Base-by-base conservation (phyloP, 2,329 filamentous ascomycete species). In the Raffaelea albimanens region DNA sequence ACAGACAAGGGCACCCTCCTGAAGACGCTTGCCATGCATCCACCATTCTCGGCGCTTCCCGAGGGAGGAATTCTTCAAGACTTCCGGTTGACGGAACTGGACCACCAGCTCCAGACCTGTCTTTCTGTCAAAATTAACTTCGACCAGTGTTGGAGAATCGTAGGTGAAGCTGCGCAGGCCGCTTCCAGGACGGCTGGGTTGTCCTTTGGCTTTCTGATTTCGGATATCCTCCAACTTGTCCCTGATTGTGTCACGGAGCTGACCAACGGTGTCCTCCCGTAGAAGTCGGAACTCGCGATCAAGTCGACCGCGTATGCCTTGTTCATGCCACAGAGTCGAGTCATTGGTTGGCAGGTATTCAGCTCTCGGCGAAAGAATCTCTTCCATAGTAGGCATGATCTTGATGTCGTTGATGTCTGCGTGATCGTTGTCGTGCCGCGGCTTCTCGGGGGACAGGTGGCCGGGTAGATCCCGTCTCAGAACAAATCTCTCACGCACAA, bases 271-370 rank as follows among this genome's bases (percentile, higher is more conserved):
- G 52, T 80, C 75, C 57, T 79, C 72, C 3, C 75, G 66, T 2
- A 79, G 57, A 1, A 80, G 66, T 16, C 76, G 68, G 43, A 80
- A 80, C 46, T 79, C 69, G 47, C 69, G 63, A 56, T 80, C 76
- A 0, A 80, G 57, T 1, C 75, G 65, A 2, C 75, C 72, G 4
- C 57, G 59, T 11, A 72, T 64, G 1, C 72, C 70, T 3, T 58
- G 53, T 16, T 67, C 57, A 52, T 75, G 67, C 48, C 64, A 66
- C 9, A 61, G 59, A 0, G 59, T 56, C 2, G 66, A 55, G 54
- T 73, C 64, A 3, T 57, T 67, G 4, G 56, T 60, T 0, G 62
- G 65, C 2, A 72, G 58, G 46, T 69, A 72, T 46, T 73, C 68
- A 4, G 50, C 41, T 7, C 59, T 56, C 2, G 55, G 22, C 42